Evolutionary conservation across 495 filamentous ascomycete genomes (phyloP), one percentile per base, ranked within the genome.

Genomic region (Tuber indicum): DNA sequence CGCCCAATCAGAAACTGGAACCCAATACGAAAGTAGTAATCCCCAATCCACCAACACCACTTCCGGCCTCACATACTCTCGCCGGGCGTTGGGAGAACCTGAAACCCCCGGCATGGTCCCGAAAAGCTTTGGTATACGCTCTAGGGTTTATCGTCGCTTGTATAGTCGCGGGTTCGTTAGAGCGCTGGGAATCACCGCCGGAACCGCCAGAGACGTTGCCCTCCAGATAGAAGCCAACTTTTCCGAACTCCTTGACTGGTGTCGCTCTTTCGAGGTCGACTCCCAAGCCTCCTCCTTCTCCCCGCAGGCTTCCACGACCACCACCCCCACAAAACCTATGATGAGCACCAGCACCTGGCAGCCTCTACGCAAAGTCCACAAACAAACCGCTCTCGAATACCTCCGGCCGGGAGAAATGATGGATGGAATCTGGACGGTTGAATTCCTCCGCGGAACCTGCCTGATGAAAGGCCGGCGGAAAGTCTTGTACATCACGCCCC

Each of bases 311-410:
- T 47, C 76, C 36, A 8, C 73, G 2, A 26, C 9, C 17, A 45
- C 43, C 21, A 21, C 49, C 10, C 36, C 44, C 41, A 26, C 45
- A 21, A 72, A 81, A 76, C 52, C 62, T 32, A 36, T 66, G 47
- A 21, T 47, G 45, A 19, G 71, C 75, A 47, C 77, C 75, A 17
- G 70, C 41, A 36, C 32, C 6, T 92, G 91, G 87, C 86, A 92
- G 16, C 91, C 91, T 6, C 84, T 94, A 32, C 88, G 92, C 42
- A 94, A 94, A 81, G 81, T 92, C 5, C 87, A 91, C 83, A 92
- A 90, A 78, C 89, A 92, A 73, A 88, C 89, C 0, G 86, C 87
- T 17, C 86, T 94, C 1, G 89, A 88, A 12, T 93, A 92, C 78
- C 86, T 94, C 26, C 86, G 86, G 39, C 86, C 87, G 3, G 85